These are phyloP conservation scores for Marasmius tenuissimus DNA, from an alignment of 1,284 basidiomycete genomes.

Conservation along the genomic window DNA sequence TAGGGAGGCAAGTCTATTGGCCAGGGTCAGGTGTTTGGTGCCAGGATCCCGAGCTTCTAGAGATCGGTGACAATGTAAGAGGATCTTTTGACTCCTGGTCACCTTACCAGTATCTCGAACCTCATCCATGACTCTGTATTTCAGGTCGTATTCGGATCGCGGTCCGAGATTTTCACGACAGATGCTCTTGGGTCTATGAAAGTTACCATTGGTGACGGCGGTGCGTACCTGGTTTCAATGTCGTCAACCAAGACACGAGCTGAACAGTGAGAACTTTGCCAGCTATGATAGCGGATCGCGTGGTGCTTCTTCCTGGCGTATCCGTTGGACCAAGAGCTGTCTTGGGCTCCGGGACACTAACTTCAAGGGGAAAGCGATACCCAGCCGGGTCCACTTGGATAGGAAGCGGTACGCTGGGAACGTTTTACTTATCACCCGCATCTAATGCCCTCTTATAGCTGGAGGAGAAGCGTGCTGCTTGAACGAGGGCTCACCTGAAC, in stretches of 20 bases:
- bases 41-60: not conserved
- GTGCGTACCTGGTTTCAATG: not conserved
- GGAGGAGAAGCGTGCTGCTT: too few species aligned
- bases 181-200: not conserved
- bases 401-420: conserved; percentile 20
- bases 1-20: not conserved
- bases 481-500: too few species aligned
- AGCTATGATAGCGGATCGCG: conserved; percentile 29
- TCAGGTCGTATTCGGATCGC: not conserved
- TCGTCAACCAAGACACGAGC: not conserved
- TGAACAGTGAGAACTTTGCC: not conserved
- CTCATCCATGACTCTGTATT: not conserved
- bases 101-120: too few species aligned
- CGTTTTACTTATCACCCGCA: too few species aligned
- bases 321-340: conserved; percentile 24
- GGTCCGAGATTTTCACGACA: not conserved
- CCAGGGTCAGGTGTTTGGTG: not conserved
- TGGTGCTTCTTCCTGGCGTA: conserved; percentile 26
- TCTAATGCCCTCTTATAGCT: too few species aligned
- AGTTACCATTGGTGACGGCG: not conserved
- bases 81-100: too few species aligned
- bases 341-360: conserved; percentile 29
- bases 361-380: conserved; percentile 20
- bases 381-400: conserved; percentile 29
- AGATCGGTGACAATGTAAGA: not conserved